These are phyloP conservation scores for Collariella sp. DNA, from an alignment of 495 filamentous ascomycete species.

Conservation along the genomic window DNA sequence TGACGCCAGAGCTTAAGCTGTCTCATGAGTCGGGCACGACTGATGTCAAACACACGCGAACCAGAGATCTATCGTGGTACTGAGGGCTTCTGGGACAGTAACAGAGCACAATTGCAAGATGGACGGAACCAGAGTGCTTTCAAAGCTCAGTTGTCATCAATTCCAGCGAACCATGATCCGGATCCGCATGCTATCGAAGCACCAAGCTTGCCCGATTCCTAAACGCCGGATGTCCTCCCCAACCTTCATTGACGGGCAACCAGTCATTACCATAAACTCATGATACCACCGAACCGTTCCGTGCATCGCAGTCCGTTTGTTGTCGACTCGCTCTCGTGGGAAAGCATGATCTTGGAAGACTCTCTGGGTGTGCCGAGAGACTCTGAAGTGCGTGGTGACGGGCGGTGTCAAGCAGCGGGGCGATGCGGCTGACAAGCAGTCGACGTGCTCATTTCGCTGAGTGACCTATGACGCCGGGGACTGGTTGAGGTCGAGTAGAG, in stretches of 20 bases:
- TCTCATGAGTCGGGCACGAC: not conserved
- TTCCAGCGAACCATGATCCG: conserved; percentile 18
- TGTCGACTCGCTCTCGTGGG: conserved; percentile 8
- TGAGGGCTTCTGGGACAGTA: no score
- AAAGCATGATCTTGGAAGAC: conserved; percentile 9
- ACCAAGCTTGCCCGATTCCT: conserved; percentile 17
- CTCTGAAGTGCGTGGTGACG: conserved; percentile 10
- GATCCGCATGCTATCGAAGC: conserved; percentile 18
- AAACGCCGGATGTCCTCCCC: conserved; percentile 20
- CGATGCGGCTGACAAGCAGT: conserved; percentile 6
- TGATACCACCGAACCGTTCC: conserved; percentile 18
- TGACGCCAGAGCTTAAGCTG: not conserved
- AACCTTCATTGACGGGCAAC: conserved; percentile 26
- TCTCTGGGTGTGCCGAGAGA: conserved; percentile 12
- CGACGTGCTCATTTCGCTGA: conserved; percentile 13
- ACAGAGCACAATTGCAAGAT: not conserved
- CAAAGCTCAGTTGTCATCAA: conserved; percentile 15
- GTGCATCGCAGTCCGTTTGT: conserved; percentile 11
- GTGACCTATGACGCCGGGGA: conserved; percentile 16
- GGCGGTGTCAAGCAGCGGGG: conserved; percentile 15
- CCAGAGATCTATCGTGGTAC: not conserved
- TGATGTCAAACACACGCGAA: not conserved
- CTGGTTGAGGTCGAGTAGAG: conserved; percentile 30
- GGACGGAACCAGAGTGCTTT: not conserved
- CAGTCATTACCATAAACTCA: conserved; percentile 21